Evolutionary conservation across 495 filamentous ascomycete species (phyloP), one percentile per base, ranked within the genome.

Genomic region (Aspergillus affinis): DNA sequence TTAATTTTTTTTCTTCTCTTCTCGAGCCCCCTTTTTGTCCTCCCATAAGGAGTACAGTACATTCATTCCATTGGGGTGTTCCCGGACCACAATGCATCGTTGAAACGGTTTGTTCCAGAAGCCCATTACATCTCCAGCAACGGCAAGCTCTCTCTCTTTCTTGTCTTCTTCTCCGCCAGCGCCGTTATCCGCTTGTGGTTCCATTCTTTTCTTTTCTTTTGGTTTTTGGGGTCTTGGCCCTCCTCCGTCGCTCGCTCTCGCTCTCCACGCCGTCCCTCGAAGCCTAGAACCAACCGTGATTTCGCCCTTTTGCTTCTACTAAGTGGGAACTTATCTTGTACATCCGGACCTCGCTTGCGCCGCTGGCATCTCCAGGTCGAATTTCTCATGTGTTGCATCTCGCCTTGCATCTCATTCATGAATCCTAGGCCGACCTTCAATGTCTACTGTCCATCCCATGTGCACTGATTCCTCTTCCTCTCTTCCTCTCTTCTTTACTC

Each of bases 401-500:
- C 58, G 27, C 53, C 57, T 54, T 41, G 36, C 36, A 41, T 41
- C 36, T 41, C 10, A 17, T 15, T 10, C 36, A 54, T 58, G 57
- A 65, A 54, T 59, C 26, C 60, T 44, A 54, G 29, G 47, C 62
- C 54, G 29, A 54, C 52, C 59, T 64, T 63, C 65, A 62, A 70
- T 70, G 68, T 66, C 62, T 63, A 55, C 59, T 67, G 63, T 62
- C 57, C 27, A 46, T 54, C 62, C 55, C 54, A 61, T 65, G 51
- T 62, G 54, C 66, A 57, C 58, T 57, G 48, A 21, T 53, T 32
- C 45, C 49, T 48, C 64, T 53, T 36, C 29, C 59, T 60, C 51
- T 58, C 62, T 60, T 48, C 58, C 55, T 51, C 57, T 65, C 32
- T 54, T 32, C 51, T 57, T 60, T 59, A 46, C 54, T 55, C 49